Conservation (phyloP, 1,284 basidiomycete species). For the Wallemia ichthyophaga region DNA sequence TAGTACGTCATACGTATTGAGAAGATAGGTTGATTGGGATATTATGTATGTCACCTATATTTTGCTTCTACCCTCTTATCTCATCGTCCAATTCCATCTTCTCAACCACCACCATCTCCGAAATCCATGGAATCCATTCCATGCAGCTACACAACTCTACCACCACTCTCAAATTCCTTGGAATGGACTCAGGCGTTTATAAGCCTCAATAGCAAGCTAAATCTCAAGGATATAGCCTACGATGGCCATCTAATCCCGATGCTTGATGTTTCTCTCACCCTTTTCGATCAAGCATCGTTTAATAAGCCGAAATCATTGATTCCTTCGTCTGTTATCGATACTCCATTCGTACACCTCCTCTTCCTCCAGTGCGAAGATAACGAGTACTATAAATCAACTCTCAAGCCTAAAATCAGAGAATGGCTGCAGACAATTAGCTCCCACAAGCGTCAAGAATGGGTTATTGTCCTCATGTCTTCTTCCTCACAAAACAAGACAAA, state of each 20-base stretch:
- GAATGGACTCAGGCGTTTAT: not conserved
- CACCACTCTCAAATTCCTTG: not conserved
- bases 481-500: slow-evolving; percentile 34
- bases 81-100: no score
- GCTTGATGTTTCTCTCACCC: not conserved
- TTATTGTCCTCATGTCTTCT: slow-evolving; percentile 32
- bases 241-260: not conserved
- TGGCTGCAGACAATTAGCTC: slow-evolving; percentile 42
- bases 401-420: slow-evolving; percentile 62
- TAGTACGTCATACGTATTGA: no score
- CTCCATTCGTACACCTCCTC: slow-evolving; percentile 42
- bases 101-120: not conserved
- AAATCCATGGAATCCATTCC: not conserved
- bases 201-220: not conserved
- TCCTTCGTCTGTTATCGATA: slow-evolving; percentile 47
- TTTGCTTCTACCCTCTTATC: no score
- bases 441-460: slow-evolving; percentile 60
- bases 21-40: no score
- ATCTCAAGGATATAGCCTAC: not conserved
- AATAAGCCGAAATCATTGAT: slow-evolving; percentile 34
- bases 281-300: not conserved
- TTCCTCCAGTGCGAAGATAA: slow-evolving; percentile 28
- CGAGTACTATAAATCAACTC: slow-evolving; percentile 44
- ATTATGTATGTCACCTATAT: no score
- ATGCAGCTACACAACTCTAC: not conserved